These are phyloP conservation scores for Agrocybe praecox DNA, from an alignment of 768 basidiomycete genomes.

Conservation along the genomic window DNA sequence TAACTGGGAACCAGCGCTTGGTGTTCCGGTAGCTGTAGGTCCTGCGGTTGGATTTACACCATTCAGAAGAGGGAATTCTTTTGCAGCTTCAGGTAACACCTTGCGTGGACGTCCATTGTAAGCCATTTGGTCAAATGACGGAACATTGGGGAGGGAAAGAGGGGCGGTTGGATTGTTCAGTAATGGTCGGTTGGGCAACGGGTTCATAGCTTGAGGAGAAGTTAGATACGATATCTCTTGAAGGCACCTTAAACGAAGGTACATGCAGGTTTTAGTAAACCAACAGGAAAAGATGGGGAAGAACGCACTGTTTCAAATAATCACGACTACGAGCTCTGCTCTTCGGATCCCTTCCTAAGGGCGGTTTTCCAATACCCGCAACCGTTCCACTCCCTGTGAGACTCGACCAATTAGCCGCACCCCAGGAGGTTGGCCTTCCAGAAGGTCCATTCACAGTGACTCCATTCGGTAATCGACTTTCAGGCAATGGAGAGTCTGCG, in stretches of 20 bases:
- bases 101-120: constrained; percentile 85
- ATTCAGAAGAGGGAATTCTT: constrained; percentile 71
- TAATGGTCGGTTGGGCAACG: constrained; percentile 85
- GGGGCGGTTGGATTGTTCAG: constrained; percentile 66
- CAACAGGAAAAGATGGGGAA: neutral
- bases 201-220: constrained; percentile 96
- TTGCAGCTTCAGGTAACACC: constrained; percentile 71
- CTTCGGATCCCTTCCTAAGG: constrained; percentile 90
- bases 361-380: constrained; percentile 66
- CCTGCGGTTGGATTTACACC: constrained; percentile 58
- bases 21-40: constrained; percentile 49
- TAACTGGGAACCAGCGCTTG: constrained; percentile 38
- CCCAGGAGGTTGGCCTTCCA: constrained; percentile 61
- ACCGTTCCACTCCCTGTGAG: constrained; percentile 43
- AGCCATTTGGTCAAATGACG: constrained; percentile 71
- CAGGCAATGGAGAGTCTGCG: constrained; percentile 75
- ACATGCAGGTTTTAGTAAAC: neutral
- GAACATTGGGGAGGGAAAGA: constrained; percentile 68
- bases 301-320: constrained; percentile 90
- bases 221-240: constrained; percentile 99
- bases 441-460: constrained; percentile 42
- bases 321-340: constrained; percentile 92
- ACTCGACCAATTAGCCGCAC: constrained; percentile 49
- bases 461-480: constrained; percentile 68
- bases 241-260: constrained; percentile 58